Evolutionary conservation across 164 flowering plant genomes (phyloP), one percentile per base, ranked within the genome.

Genomic region (Stephania yunnanensis): DNA sequence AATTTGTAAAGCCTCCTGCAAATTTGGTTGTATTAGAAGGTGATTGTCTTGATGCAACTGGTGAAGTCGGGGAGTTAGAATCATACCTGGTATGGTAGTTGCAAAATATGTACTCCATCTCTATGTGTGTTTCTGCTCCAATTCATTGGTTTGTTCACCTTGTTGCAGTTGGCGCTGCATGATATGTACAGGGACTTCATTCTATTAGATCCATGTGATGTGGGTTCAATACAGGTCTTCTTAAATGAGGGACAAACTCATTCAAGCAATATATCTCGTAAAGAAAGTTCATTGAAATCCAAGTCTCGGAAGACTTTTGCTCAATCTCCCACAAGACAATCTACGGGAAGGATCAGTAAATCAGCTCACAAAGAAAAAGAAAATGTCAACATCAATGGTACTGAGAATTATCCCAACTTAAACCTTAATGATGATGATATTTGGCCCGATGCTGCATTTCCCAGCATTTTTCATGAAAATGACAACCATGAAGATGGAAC

Each of bases 1-100:
- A 84, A 73, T 90, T 87, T 75, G 87, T 88, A 73, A 92, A 87
- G 83, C 90, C 97, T 46, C 99, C 99, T 64, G 89, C 97, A 71
- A 93, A 93, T 81, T 83, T 95, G 52, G 93, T 95, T 80, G 97
- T 95, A 17, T 87, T 93, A 73, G 98, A 95, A 87, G 97, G 99
- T 55, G 99, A 95, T 80, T 91, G 96, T 84, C 87, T 95, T 73
- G 95, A 93, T 81, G 74, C 87, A 74, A 76, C 82, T 75, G 93
- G 91, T 73, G 97, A 88, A 82, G 86, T 81, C 55, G 91, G 94
- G 61, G 99, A 93, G 79, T 81, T 95, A 53, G 97, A 94, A 77
- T 87, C 95, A 17, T 95, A 89, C 82, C 89, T 92, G 98, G 99
- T 93, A 92, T 58, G 7, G 5, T 73, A 31, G 31, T 53, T 42